Percentiles rank a stretch among this genome's conserved stretches.
phyloP scores from a whole-genome alignment of 768 basidiomycete species.

The Piloderma croceum region DNA sequence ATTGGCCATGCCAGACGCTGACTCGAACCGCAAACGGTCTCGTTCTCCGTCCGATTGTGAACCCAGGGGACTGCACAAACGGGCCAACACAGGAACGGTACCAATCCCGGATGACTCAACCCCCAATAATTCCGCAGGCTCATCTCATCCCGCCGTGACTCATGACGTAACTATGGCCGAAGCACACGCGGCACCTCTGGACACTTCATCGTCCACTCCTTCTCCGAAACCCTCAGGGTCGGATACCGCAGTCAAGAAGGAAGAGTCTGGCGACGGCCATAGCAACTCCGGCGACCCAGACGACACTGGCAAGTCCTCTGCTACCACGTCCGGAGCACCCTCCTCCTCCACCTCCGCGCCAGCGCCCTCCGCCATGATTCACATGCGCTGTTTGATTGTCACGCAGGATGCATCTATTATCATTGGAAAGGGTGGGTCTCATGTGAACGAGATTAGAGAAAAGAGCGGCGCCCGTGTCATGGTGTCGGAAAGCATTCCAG shows the following conservation, averaged over 20 bases:
- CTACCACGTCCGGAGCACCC: slow-evolving; percentile 46
- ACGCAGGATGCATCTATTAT: slow-evolving; percentile 99
- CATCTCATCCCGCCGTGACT: slow-evolving; percentile 30
- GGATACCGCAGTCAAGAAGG: slow-evolving; percentile 37
- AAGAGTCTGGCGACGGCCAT: slow-evolving; percentile 30
- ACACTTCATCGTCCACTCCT: slow-evolving; percentile 49
- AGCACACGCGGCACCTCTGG: slow-evolving; percentile 24
- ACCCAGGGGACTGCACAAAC: slow-evolving; percentile 68
- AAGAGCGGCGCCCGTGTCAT: slow-evolving; percentile 95
- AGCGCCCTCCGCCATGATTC: slow-evolving; percentile 77
- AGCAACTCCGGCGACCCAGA: slow-evolving; percentile 27
- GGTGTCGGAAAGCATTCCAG: slow-evolving; percentile 97
- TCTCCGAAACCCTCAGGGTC: slow-evolving; percentile 51
- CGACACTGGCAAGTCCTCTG: slow-evolving; percentile 34
- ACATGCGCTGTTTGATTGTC: slow-evolving; percentile 97
- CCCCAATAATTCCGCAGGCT: slow-evolving; percentile 32
- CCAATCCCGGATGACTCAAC: slow-evolving; percentile 55
- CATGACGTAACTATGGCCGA: slow-evolving; percentile 67
- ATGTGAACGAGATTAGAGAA: slow-evolving; percentile 98
- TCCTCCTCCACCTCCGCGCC: slow-evolving; percentile 40
- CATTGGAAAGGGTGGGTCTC: slow-evolving; percentile 92
- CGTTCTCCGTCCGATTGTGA: slow-evolving; percentile 82
- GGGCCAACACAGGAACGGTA: slow-evolving; percentile 69
- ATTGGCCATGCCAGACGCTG: slow-evolving; percentile 82
- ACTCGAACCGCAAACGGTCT: slow-evolving; percentile 79